Evolutionary conservation across 768 basidiomycete species (phyloP).

Genomic region (Lactifluus volemus): DNA sequence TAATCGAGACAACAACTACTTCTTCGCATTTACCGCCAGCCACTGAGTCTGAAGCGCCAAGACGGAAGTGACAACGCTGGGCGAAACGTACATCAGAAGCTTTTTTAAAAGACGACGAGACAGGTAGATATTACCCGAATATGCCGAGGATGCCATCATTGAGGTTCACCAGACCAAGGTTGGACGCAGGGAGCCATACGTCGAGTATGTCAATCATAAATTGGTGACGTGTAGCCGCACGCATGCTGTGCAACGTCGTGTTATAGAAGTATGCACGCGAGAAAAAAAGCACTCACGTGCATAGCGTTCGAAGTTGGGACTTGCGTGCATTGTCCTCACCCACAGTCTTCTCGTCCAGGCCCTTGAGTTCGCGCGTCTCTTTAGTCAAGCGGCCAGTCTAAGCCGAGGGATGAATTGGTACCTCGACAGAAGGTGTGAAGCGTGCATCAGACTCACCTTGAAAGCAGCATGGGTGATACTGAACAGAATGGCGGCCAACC

Average conservation of each 20-base stretch:
- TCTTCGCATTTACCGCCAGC: conserved; percentile 12
- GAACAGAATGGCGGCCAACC: conserved; percentile 80
- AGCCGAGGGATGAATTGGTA: not conserved
- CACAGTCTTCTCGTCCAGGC: conserved; percentile 58
- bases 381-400: conserved; percentile 55
- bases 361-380: conserved; percentile 47
- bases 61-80: conserved; percentile 47
- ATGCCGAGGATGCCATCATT: conserved; percentile 84
- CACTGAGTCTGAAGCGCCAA: conserved; percentile 18
- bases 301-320: conserved; percentile 47
- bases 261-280: conserved; percentile 4
- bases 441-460: conserved; percentile 38
- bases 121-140: conserved; percentile 57
- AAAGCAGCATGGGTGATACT: conserved; percentile 62
- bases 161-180: conserved; percentile 61
- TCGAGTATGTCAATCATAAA: conserved; percentile 81
- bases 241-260: conserved; percentile 36
- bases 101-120: not conserved
- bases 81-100: not conserved
- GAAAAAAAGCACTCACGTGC: conserved; percentile 35
- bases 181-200: conserved; percentile 83
- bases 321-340: conserved; percentile 59
- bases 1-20: not conserved
- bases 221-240: conserved; percentile 62
- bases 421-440: not conserved